Conservation (phyloP, 768 basidiomycete genomes). For the Neoboletus subvelutipes region DNA sequence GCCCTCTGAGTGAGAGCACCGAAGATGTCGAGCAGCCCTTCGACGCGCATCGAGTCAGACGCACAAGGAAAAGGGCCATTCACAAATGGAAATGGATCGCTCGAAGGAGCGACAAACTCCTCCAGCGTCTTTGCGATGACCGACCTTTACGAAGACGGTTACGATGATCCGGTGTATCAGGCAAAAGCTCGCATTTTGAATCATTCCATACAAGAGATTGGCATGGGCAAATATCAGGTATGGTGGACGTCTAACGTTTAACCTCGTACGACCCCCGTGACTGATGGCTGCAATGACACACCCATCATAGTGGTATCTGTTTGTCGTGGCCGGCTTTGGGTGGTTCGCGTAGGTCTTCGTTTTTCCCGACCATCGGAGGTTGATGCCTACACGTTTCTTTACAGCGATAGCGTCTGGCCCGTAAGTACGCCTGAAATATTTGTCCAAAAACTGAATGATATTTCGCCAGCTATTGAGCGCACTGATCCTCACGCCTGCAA, state of each 20-base stretch:
- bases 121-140: neutral
- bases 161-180: constrained; percentile 46
- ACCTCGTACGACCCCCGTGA: neutral
- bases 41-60: neutral
- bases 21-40: constrained; percentile 4
- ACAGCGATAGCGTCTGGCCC: constrained; percentile 40
- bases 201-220: constrained; percentile 49
- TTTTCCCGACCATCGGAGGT: no score
- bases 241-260: neutral
- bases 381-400: neutral
- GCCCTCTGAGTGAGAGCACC: neutral
- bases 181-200: constrained; percentile 50
- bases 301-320: constrained; percentile 36
- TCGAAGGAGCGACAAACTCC: neutral
- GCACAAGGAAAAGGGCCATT: neutral
- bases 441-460: neutral
- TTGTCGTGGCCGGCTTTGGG: constrained; percentile 41
- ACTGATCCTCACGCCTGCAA: constrained; percentile 46
- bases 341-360: constrained; percentile 39
- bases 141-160: constrained; percentile 37
- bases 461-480: constrained; percentile 38
- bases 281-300: neutral
- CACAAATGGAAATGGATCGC: neutral
- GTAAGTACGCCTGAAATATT: constrained; percentile 20
- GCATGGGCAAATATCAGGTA: constrained; percentile 58